Evolutionary conservation across 352 stramenopile genomes (phyloP), one percentile per base, ranked within the genome.

Genomic region (Phytophthora litchii): DNA sequence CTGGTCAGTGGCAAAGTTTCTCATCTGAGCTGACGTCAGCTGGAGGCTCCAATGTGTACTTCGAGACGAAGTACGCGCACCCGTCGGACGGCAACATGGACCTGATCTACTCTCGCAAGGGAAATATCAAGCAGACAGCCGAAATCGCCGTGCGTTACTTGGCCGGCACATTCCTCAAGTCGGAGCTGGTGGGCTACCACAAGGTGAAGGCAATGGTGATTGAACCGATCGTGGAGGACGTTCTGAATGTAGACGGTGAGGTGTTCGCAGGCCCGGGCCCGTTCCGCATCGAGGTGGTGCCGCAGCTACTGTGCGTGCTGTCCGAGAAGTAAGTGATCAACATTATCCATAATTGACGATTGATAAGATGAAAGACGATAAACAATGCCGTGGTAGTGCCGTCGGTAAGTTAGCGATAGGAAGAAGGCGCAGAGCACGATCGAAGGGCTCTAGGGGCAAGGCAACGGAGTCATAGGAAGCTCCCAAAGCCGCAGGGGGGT

Each of bases 171-270:
- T 86, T 85, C 57, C 60, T 90, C 19, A 61, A 81, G 52, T 85
- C 80, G 44, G 53, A 75, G 25, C 51, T 91, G 19, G 74, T 90
- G 12, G 69, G 76, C 53, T 92, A 92, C 64, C 63, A 82, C 72
- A 92, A 92, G 74, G 67, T 92, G 47, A 89, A 91, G 59, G 83
- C 83, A 1, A 61, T 92, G 42, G 74, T 91, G 37, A 88, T 92
- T 43, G 82, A 91, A 38, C 78, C 81, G 16, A 66, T 77, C 1
- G 69, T 70, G 12, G 60, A 79, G 17, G 74, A 89, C 50, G 78
- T 79, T 32, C 77, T 92, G 54, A 92, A 92, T 54, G 80, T 91
- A 43, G 83, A 92, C 50, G 81, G 83, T 13, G 83, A 92, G 49
- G 79, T 91, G 23, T 87, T 92, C 20, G 63, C 65, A 0, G 78